phyloP scores from a whole-genome alignment of 2,329 filamentous ascomycete species.

The Tolypocladium pustulatum region DNA sequence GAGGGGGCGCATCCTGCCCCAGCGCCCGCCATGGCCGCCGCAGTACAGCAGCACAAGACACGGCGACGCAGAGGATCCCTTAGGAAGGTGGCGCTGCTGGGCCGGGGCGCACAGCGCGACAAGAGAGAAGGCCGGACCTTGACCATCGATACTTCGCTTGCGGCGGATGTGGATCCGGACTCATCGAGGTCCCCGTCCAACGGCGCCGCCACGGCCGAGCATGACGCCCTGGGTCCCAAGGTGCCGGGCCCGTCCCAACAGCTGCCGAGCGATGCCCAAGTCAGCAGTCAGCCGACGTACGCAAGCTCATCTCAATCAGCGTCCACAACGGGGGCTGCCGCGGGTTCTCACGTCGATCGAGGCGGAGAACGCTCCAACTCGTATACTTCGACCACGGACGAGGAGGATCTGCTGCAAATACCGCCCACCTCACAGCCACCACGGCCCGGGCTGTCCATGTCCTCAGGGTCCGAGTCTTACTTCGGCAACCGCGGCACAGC shows the following conservation, averaged over 20 bases:
- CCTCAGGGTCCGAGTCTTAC: conserved; percentile 54
- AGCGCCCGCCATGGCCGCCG: conserved; percentile 16
- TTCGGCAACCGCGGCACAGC: conserved; percentile 35
- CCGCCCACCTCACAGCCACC: conserved; percentile 33
- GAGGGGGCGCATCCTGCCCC: conserved; percentile 10
- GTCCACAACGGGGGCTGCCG: conserved; percentile 6
- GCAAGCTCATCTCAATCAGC: conserved; percentile 8
- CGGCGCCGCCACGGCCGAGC: conserved; percentile 11
- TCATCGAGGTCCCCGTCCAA: conserved; percentile 8
- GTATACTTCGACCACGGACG: conserved; percentile 61
- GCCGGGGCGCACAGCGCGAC: conserved; percentile 57
- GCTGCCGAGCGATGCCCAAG: conserved; percentile 34
- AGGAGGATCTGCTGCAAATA: conserved; percentile 67
- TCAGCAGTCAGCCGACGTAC: conserved; percentile 19
- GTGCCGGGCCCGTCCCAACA: conserved; percentile 35
- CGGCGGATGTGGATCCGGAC: conserved; percentile 10
- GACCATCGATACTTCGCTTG: conserved; percentile 28
- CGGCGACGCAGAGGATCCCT: conserved; percentile 74
- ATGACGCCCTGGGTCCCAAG: conserved; percentile 32
- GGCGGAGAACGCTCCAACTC: conserved; percentile 20
- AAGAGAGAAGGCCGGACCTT: conserved; percentile 40
- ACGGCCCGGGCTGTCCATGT: conserved; percentile 31
- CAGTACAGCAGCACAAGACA: conserved; percentile 34
- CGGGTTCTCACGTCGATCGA: conserved; percentile 6
- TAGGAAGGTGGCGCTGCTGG: conserved; percentile 75